These are phyloP conservation scores for Balamuthia mandrillaris DNA, from an alignment of 208 protist species.

Conservation along the genomic window DNA sequence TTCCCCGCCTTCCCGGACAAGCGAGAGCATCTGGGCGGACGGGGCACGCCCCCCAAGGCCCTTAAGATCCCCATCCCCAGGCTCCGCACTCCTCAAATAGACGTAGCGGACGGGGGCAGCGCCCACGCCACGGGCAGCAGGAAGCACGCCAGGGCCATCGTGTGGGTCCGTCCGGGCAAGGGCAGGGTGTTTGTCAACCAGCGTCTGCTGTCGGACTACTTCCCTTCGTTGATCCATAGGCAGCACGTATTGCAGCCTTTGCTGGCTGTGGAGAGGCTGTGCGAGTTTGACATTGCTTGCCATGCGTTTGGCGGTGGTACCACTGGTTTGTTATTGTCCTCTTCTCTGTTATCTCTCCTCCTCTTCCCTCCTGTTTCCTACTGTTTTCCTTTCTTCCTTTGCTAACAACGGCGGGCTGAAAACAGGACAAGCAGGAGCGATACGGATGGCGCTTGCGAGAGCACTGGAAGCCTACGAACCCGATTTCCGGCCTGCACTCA, in stretches of 20 bases:
- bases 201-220: not conserved
- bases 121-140: not conserved
- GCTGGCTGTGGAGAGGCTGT: not conserved
- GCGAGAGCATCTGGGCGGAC: not conserved
- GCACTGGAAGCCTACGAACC: not conserved
- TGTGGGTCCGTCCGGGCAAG: not conserved
- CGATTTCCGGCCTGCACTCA: constrained; percentile 2
- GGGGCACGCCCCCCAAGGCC: not conserved
- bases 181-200: not conserved
- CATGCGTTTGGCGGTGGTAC: not conserved
- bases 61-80: not conserved
- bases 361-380: not conserved
- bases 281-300: not conserved
- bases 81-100: not conserved
- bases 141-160: not conserved
- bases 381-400: not conserved
- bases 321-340: not conserved
- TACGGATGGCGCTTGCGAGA: not conserved
- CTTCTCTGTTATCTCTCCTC: no score
- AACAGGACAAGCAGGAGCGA: constrained; percentile 23
- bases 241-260: not conserved
- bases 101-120: not conserved
- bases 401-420: no score
- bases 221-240: constrained; percentile 17
- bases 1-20: not conserved